Percentiles rank a stretch among this genome's conserved stretches.
Conservation (phyloP, 495 filamentous ascomycete species). For the Trichoderma virens region DNA sequence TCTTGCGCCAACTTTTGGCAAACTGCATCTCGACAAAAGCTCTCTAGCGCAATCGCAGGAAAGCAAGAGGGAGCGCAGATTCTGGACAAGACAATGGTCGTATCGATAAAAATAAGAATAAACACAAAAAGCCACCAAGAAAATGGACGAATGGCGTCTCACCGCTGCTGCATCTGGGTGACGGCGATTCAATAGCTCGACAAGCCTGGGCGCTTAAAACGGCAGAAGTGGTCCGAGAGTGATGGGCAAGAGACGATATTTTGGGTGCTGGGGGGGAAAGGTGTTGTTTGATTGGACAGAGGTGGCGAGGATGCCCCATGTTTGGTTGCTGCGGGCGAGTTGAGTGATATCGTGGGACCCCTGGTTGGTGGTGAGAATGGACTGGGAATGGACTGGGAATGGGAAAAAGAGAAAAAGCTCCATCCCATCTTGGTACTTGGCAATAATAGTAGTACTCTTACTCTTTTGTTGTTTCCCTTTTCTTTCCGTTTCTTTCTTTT, state of each 20-base stretch:
- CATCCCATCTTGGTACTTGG: too few relatives aligned
- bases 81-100: neutral
- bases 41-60: neutral
- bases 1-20: neutral
- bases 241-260: neutral
- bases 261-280: neutral
- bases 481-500: neutral
- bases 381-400: neutral
- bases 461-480: neutral
- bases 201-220: slow-evolving; percentile 8
- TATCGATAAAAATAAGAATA: too few relatives aligned
- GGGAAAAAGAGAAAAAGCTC: too few relatives aligned
- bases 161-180: neutral
- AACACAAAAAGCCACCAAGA: neutral
- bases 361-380: neutral
- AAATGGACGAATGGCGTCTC: neutral
- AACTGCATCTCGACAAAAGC: neutral
- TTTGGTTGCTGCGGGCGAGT: neutral
- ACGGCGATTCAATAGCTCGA: neutral
- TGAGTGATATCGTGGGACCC: neutral
- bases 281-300: neutral
- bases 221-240: neutral
- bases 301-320: neutral
- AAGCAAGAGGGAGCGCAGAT: too few relatives aligned
- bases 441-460: neutral